phyloP scores from a whole-genome alignment of 129 eudicot species.

The sunflower (Helianthus annuus) region HanXRQr2.0-SUNRISE NC_035435.2:135870972-135871471 shows the following conservation, averaged over 20 bases:
- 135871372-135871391: constrained; percentile 12
- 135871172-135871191: background rate
- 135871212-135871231: background rate
- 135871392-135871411: background rate
- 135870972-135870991: too few relatives aligned
- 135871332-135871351: background rate
- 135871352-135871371: constrained; percentile 8
- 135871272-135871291: background rate
- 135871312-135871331: constrained; percentile 1
- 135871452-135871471: too few relatives aligned
- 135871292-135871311: background rate
- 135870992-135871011: too few relatives aligned
- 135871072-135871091: too few relatives aligned
- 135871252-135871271: constrained; percentile 6
- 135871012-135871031: too few relatives aligned
- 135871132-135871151: too few relatives aligned
- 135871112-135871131: too few relatives aligned
- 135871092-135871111: too few relatives aligned
- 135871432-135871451: background rate
- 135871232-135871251: constrained; percentile 10
- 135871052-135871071: too few relatives aligned
- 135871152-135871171: too few relatives aligned
- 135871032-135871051: too few relatives aligned
- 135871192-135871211: background rate
- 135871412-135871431: background rate